Conservation (phyloP, 2,329 filamentous ascomycete species). For the Claviceps fusiformis region DNA sequence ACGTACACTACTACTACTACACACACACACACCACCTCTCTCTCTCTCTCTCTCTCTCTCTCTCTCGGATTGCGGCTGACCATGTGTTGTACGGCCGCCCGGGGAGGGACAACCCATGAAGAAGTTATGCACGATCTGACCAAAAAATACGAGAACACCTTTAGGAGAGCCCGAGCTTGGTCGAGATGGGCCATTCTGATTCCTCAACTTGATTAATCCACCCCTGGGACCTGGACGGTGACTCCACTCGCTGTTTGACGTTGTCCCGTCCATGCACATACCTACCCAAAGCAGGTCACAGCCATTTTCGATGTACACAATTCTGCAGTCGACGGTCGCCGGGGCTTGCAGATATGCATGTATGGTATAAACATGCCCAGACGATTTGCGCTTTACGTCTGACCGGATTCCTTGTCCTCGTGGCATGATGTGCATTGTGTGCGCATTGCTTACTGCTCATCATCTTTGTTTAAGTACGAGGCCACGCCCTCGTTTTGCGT, state of each 20-base stretch:
- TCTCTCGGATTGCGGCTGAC: constrained; percentile 5
- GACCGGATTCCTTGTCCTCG: neutral
- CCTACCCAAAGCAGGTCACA: no score
- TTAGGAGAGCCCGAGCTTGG: neutral
- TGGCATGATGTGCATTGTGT: neutral
- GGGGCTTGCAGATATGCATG: neutral
- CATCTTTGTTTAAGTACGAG: neutral
- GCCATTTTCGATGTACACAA: no score
- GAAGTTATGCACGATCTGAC: constrained; percentile 3
- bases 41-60: no score
- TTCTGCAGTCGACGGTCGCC: no score
- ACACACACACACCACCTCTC: neutral
- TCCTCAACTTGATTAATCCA: no score
- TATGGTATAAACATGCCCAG: neutral
- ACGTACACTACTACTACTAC: no score
- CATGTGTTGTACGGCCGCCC: neutral
- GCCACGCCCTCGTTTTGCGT: neutral
- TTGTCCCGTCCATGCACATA: neutral
- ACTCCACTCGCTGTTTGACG: neutral
- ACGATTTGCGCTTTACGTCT: neutral
- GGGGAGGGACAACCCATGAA: neutral
- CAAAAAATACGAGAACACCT: constrained; percentile 9
- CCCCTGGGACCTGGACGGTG: no score
- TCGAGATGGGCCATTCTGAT: neutral
- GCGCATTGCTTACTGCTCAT: neutral